Percentiles rank a stretch among this genome's conserved stretches.
These are phyloP conservation scores for Cucumis cinereus DNA, from an alignment of 306 rosid genomes.

Conservation along the genomic window DNA sequence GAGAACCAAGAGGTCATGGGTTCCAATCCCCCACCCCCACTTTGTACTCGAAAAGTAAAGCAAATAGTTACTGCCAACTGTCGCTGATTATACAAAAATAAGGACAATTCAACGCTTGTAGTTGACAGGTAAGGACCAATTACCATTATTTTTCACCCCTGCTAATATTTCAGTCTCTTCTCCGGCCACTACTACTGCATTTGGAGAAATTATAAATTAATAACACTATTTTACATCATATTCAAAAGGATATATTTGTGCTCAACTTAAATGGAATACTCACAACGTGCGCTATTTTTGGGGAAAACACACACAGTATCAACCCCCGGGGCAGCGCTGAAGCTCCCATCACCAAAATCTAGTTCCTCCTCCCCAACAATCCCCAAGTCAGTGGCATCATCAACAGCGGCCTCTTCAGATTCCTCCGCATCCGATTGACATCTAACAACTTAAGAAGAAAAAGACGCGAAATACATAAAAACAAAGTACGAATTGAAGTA, in stretches of 20 bases:
- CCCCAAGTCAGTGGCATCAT: slow-evolving; percentile 62
- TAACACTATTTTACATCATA: background rate
- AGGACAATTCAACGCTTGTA: background rate
- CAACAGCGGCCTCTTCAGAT: slow-evolving; percentile 30
- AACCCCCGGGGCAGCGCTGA: slow-evolving; percentile 61
- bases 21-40: no score
- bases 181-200: slow-evolving; percentile 78
- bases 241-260: background rate
- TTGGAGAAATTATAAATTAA: slow-evolving; percentile 6
- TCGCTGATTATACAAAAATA: background rate
- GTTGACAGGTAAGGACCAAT: background rate
- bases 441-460: slow-evolving; percentile 49
- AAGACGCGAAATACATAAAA: background rate
- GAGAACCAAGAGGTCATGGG: no score
- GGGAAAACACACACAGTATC: slow-evolving; percentile 70
- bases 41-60: no score
- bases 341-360: slow-evolving; percentile 51
- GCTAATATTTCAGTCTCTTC: slow-evolving; percentile 77
- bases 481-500: no score
- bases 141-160: slow-evolving; percentile 83
- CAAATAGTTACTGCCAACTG: background rate
- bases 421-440: slow-evolving; percentile 48
- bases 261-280: slow-evolving; percentile 4
- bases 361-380: slow-evolving; percentile 66
- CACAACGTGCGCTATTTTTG: slow-evolving; percentile 55